Base-by-base conservation (phyloP, 805 yeast species). In the Ogataea pini region DNA sequence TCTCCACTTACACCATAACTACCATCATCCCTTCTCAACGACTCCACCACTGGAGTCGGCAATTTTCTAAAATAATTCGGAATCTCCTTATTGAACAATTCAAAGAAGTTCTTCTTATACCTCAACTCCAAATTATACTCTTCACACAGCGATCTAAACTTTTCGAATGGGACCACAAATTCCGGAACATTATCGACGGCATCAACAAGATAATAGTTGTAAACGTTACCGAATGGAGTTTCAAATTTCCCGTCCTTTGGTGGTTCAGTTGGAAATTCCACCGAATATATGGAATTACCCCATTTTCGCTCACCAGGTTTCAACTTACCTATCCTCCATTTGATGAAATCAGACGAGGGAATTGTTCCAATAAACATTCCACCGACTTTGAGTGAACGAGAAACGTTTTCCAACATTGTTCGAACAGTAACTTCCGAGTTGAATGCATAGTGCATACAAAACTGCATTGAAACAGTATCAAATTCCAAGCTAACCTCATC, bases 171-270 rank as follows among this genome's bases (percentile, higher is more conserved):
- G 6, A 94, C 97, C 5, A 94, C 95, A 61, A 86, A 94, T 62
- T 94, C 99, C 0, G 98, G 98, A 19, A 94, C 97, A 59, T 94
- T 85, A 52, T 89, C 97, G 42, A 94, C 92, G 0, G 99, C 99
- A 70, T 94, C 99, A 55, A 83, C 83, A 49, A 94, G 71, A 69
- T 74, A 88, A 64, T 87, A 94, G 46, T 79, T 80, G 66, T 94
- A 94, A 59, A 80, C 75, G 65, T 91, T 86, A 0, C 99, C 99
- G 62, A 73, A 89, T 0, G 94, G 87, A 1, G 83, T 78, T 8
- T 80, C 71, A 61, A 88, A 89, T 41, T 78, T 80, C 2, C 92
- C 90, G 56, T 81, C 85, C 42, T 70, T 71, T n/a, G 95, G 92
- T 0, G 90, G 89, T 25, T 77, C 81, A 16, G 85, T 71, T n/a